phyloP scores from a whole-genome alignment of 1,139 yeast species.

The Blastobotrys aristatus region DNA sequence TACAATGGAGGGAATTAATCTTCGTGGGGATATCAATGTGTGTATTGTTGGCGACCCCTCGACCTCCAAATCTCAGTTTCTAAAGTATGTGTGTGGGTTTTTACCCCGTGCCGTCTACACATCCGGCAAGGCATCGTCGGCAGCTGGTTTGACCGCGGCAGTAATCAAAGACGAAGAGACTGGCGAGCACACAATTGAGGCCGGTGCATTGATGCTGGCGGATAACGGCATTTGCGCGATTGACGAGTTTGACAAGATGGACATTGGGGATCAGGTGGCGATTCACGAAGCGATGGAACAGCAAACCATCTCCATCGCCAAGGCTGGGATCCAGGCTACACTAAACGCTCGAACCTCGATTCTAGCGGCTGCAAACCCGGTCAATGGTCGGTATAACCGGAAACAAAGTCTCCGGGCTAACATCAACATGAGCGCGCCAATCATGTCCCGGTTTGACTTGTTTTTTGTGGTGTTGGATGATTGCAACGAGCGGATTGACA shows the following conservation, averaged over 20 bases:
- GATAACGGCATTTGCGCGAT: constrained; percentile 98
- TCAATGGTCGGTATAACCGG: constrained; percentile 91
- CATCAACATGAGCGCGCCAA: constrained; percentile 97
- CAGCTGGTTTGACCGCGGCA: constrained; percentile 98
- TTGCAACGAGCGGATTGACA: constrained; percentile 85
- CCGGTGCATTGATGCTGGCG: constrained; percentile 98
- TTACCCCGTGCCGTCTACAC: constrained; percentile 95
- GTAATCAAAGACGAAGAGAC: constrained; percentile 97
- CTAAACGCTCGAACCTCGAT: constrained; percentile 94
- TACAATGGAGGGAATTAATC: constrained; percentile 89
- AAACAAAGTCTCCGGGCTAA: constrained; percentile 80
- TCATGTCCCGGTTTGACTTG: constrained; percentile 95
- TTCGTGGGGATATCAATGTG: constrained; percentile 95
- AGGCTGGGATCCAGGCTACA: constrained; percentile 98
- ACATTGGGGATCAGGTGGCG: constrained; percentile 90
- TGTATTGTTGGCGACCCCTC: constrained; percentile 99
- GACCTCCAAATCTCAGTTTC: constrained; percentile 92
- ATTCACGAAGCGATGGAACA: constrained; percentile 99
- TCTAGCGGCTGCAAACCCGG: constrained; percentile 95
- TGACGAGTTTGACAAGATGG: constrained; percentile 99
- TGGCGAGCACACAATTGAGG: constrained; percentile 96
- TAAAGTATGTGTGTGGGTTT: constrained; percentile 88
- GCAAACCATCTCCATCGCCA: constrained; percentile 95
- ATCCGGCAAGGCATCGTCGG: constrained; percentile 97
- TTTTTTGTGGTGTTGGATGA: constrained; percentile 95